Evolutionary conservation across 768 basidiomycete genomes (phyloP), one percentile per base, ranked within the genome.

Genomic region (Mycena crocata): DNA sequence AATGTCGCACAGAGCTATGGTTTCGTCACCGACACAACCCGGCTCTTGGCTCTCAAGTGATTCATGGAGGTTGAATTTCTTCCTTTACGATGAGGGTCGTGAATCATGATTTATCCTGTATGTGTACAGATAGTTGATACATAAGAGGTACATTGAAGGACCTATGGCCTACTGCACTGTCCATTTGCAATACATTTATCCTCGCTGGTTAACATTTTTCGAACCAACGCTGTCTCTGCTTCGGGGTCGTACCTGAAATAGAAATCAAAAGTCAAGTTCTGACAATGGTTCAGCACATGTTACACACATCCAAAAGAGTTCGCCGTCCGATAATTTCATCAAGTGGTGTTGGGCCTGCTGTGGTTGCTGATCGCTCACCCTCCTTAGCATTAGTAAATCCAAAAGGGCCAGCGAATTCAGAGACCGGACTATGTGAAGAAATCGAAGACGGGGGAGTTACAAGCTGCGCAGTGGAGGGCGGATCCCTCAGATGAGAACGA

Each of bases 1-100:
- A 3, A 12, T 40, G 13, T 40, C 34, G n/a, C 8, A 63, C 64
- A 88, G 86, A 78, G 76, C 67, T 89, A 87, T 57, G 87, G 86
- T 5, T 89, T 87, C 74, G 78, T 87, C 13, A 81, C 79, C n/a
- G 79, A 81, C 66, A 77, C 78, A 14, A 67, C 69, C 57, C 74
- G 76, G 42, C 65, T 82, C 37, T 70, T 77, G 26, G 62, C 72
- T 51, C 74, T 67, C n/a, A 10, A 57, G 15, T 67, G 56, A 67
- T 17, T 28, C 42, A 17, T 28, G 19, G 9, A 50, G 28, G 15
- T 46, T 40, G 32, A 34, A 44, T 37, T 9, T 8, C 35, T 15
- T 40, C 15, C 7, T 30, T 17, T n/a, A 39, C 15, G 2, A n/a
- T 13, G 34, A 48, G 37, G 23, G 75, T 73, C 67, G 46, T 65